Conservation (phyloP, 306 rosid species). For the Cucurbita pepo region DNA sequence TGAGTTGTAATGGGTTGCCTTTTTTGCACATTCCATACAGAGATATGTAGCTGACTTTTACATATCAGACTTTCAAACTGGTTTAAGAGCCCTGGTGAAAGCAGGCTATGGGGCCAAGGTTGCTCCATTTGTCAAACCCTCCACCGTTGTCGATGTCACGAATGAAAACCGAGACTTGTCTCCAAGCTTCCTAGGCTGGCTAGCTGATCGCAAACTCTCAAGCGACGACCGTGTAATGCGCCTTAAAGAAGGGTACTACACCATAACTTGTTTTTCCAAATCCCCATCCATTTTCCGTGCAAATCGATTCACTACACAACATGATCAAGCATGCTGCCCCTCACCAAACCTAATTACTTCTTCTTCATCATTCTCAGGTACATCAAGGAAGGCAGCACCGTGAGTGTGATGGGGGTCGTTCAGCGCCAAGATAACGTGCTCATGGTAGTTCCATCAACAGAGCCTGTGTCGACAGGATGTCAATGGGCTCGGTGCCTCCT, state of each 20-base stretch:
- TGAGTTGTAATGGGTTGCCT: neutral
- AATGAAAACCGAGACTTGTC: constrained; percentile 72
- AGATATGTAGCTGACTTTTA: constrained; percentile 79
- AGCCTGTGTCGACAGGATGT: constrained; percentile 75
- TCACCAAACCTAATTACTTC: neutral
- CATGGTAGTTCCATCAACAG: constrained; percentile 76
- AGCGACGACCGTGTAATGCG: constrained; percentile 68
- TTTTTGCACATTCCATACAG: constrained; percentile 34
- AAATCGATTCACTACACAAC: neutral
- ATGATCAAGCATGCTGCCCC: neutral
- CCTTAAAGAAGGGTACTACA: constrained; percentile 86
- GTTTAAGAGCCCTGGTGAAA: constrained; percentile 89
- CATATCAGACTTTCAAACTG: constrained; percentile 89
- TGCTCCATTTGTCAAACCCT: constrained; percentile 74
- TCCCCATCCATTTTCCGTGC: no score
- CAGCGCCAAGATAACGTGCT: constrained; percentile 81
- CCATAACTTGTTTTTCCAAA: neutral
- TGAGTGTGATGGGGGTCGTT: constrained; percentile 93
- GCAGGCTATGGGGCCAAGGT: constrained; percentile 93
- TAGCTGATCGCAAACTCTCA: constrained; percentile 79
- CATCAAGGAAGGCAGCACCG: constrained; percentile 91
- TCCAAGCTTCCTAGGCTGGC: constrained; percentile 78
- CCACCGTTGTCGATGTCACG: constrained; percentile 54
- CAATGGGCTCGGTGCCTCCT: constrained; percentile 82
- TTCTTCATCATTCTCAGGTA: constrained; percentile 24